phyloP scores from a whole-genome alignment of 257 asterid species.

The Solanum chiquidenum region DNA sequence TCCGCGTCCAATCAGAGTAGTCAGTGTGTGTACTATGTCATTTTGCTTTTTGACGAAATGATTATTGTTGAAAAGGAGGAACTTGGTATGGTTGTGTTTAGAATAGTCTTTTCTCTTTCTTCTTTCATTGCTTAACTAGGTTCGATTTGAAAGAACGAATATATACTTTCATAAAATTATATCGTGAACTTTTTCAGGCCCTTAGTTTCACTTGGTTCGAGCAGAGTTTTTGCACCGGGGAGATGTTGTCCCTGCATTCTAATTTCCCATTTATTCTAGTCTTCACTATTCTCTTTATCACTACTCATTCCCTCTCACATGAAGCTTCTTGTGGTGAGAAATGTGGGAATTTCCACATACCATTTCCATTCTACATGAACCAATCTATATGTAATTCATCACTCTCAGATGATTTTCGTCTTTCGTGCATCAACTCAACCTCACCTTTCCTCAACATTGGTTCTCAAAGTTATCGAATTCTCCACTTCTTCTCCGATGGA shows the following conservation, averaged over 20 bases:
- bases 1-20: neutral
- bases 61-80: neutral
- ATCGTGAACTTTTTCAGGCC: neutral
- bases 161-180: neutral
- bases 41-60: neutral
- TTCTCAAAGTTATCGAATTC: slow-evolving; percentile 26
- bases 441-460: slow-evolving; percentile 30
- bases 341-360: slow-evolving; percentile 35
- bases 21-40: neutral
- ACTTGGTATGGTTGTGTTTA: neutral
- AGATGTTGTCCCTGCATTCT: neutral
- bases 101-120: neutral
- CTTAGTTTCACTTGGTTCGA: neutral
- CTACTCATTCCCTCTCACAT: neutral
- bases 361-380: slow-evolving; percentile 47
- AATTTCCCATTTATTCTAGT: neutral
- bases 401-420: slow-evolving; percentile 24
- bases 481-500: slow-evolving; percentile 49
- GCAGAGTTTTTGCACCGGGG: neutral
- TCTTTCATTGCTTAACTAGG: neutral
- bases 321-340: slow-evolving; percentile 3
- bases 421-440: slow-evolving; percentile 47
- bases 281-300: neutral
- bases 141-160: neutral
- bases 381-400: neutral